Conservation (phyloP, 2,329 filamentous ascomycete species). For the Cercospora zeina region DNA sequence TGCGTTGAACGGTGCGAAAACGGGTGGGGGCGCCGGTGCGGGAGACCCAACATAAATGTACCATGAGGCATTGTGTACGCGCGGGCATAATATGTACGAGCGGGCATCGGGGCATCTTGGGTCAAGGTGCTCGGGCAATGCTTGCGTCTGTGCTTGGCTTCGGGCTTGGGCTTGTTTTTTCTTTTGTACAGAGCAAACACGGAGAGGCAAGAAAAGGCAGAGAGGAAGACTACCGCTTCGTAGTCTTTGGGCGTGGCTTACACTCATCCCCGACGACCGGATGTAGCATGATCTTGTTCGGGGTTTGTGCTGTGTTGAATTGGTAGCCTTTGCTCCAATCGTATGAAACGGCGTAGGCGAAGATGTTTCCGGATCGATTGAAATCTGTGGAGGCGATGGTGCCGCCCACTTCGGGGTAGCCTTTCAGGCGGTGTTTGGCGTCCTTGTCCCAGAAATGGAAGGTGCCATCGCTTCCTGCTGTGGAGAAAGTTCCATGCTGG, state of each 20-base stretch:
- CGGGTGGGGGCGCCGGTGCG: no score
- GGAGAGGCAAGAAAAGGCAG: not conserved
- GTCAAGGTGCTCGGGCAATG: not conserved
- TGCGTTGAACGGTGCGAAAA: not conserved
- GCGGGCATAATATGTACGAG: not conserved
- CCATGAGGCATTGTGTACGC: not conserved
- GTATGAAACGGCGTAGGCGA: constrained; percentile 75
- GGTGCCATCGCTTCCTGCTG: constrained; percentile 89
- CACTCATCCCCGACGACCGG: constrained; percentile 52
- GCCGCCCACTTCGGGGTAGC: constrained; percentile 65
- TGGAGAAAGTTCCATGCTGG: constrained; percentile 95
- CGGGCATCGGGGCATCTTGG: not conserved
- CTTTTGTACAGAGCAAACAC: not conserved
- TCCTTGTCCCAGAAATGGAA: constrained; percentile 91
- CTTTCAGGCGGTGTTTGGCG: constrained; percentile 58
- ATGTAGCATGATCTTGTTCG: constrained; percentile 55
- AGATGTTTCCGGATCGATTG: constrained; percentile 71
- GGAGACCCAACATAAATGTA: no score
- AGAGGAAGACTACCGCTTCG: constrained; percentile 46
- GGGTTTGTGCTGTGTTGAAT: constrained; percentile 67
- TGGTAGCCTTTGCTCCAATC: constrained; percentile 98
- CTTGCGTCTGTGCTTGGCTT: not conserved
- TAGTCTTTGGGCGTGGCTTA: constrained; percentile 51
- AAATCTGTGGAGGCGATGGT: constrained; percentile 92
- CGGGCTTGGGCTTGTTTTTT: not conserved